A percentile compares a stretch with the other conserved stretches of the same genome.
These are phyloP conservation scores for Apiotrichum veenhuisii DNA, from an alignment of 1,284 basidiomycete species.

Conservation along the genomic window DNA sequence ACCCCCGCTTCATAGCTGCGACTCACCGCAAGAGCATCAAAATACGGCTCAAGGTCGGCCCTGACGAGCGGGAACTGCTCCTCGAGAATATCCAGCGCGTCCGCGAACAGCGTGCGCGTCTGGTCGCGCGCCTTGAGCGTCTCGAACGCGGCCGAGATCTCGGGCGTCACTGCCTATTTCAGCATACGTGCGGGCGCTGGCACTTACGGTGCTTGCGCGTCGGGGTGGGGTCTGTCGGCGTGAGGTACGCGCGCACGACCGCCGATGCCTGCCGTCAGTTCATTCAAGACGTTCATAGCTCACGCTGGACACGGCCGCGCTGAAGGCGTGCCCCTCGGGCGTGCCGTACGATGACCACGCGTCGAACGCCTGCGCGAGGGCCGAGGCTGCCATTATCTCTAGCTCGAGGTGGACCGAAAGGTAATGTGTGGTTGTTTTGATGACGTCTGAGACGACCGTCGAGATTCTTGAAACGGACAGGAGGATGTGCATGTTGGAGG, in stretches of 20 bases:
- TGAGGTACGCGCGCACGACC: constrained; percentile 22
- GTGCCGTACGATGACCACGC: background rate
- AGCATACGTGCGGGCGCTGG: background rate
- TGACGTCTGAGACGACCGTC: no score
- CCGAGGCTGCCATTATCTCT: background rate
- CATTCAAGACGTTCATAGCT: background rate
- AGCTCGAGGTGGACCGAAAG: no score
- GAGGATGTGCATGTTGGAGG: no score
- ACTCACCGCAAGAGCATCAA: constrained; percentile 29
- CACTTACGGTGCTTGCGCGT: background rate
- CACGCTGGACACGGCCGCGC: background rate
- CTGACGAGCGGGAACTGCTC: constrained; percentile 34
- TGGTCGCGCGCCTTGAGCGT: constrained; percentile 15
- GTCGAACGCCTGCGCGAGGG: background rate
- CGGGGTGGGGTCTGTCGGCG: background rate
- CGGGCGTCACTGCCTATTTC: background rate
- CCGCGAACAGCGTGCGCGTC: constrained; percentile 22
- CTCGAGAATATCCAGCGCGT: constrained; percentile 23
- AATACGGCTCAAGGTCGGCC: constrained; percentile 29
- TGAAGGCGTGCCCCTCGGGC: constrained; percentile 17
- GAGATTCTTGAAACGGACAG: no score
- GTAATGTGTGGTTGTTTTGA: background rate
- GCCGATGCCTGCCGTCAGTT: constrained; percentile 20
- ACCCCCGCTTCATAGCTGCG: no score
- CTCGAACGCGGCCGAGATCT: constrained; percentile 27